Conservation (phyloP, 2,329 filamentous ascomycete species). For the Diaporthe humulicola region DNA sequence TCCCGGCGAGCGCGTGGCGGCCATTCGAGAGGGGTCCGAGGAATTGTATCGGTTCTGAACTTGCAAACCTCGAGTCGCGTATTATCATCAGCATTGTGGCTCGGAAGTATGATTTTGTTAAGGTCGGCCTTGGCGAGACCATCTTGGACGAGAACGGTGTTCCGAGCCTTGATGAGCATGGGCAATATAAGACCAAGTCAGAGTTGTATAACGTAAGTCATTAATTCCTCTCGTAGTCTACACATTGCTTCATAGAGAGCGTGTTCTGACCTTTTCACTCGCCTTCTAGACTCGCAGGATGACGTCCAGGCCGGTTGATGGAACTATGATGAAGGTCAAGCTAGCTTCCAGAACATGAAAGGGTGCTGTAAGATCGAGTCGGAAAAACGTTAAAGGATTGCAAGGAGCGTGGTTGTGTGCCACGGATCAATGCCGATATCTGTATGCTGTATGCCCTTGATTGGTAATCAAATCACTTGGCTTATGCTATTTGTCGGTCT, state of each 20-base stretch:
- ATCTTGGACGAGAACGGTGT: conserved; percentile 42
- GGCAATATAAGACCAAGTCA: conserved; percentile 43
- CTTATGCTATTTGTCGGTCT: no score
- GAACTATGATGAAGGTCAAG: conserved; percentile 45
- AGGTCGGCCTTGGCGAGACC: conserved; percentile 48
- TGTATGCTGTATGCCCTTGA: background rate
- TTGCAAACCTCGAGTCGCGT: conserved; percentile 57
- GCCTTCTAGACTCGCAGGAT: background rate
- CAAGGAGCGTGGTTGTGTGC: background rate
- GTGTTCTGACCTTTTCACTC: background rate
- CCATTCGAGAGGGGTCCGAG: conserved; percentile 66
- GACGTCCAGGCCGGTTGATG: conserved; percentile 45
- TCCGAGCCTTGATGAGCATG: conserved; percentile 41
- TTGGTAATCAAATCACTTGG: background rate
- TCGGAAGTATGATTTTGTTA: conserved; percentile 49
- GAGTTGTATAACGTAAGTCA: conserved; percentile 46
- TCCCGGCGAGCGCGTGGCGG: conserved; percentile 59
- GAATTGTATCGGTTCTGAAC: conserved; percentile 67
- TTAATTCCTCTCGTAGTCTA: no score
- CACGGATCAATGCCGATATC: background rate
- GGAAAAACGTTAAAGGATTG: background rate
- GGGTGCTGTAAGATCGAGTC: background rate
- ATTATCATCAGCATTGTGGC: conserved; percentile 49
- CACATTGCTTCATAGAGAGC: no score
- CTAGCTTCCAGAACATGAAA: conserved; percentile 26